A percentile compares a stretch with the other conserved stretches of the same genome.
phyloP scores from a whole-genome alignment of 1,284 basidiomycete genomes.

The Sanghuangporus weigelae region DNA sequence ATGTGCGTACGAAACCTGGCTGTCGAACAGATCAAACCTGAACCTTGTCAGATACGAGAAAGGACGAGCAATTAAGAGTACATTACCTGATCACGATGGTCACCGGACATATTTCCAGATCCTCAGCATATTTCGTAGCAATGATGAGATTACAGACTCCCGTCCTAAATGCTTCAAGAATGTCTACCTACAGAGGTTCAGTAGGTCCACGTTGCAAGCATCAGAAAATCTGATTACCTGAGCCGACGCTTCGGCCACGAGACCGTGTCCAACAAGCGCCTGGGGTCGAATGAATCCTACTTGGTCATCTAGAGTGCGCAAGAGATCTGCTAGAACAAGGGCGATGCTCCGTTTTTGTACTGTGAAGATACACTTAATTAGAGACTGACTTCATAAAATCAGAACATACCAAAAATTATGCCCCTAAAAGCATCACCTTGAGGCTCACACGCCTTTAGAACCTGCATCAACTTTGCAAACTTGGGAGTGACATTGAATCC shows the following conservation, averaged over 20 bases:
- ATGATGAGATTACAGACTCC: slow-evolving; percentile 61
- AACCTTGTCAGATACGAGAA: not conserved
- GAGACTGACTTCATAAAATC: not conserved
- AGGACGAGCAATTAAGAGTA: not conserved
- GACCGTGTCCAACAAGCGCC: slow-evolving; percentile 29
- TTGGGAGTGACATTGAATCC: slow-evolving; percentile 63
- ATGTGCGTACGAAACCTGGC: slow-evolving; percentile 53
- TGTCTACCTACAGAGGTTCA: slow-evolving; percentile 29
- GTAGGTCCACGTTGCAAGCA: slow-evolving; percentile 12
- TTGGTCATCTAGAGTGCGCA: slow-evolving; percentile 38
- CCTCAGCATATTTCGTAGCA: slow-evolving; percentile 50
- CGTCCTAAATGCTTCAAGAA: slow-evolving; percentile 41
- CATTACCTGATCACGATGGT: slow-evolving; percentile 53
- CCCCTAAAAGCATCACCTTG: slow-evolving; percentile 55
- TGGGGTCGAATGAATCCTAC: slow-evolving; percentile 38
- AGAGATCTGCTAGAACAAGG: slow-evolving; percentile 39
- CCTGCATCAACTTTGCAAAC: slow-evolving; percentile 50
- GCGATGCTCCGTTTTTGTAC: slow-evolving; percentile 43
- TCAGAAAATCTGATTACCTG: slow-evolving; percentile 8
- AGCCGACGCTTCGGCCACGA: slow-evolving; percentile 26
- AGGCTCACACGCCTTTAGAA: slow-evolving; percentile 46
- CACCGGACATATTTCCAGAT: slow-evolving; percentile 49
- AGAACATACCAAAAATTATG: slow-evolving; percentile 52
- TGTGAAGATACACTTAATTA: slow-evolving; percentile 23
- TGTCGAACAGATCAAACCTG: slow-evolving; percentile 60